Evolutionary conservation across 495 filamentous ascomycete genomes (phyloP).

Genomic region (Penicillium bovifimosum): DNA sequence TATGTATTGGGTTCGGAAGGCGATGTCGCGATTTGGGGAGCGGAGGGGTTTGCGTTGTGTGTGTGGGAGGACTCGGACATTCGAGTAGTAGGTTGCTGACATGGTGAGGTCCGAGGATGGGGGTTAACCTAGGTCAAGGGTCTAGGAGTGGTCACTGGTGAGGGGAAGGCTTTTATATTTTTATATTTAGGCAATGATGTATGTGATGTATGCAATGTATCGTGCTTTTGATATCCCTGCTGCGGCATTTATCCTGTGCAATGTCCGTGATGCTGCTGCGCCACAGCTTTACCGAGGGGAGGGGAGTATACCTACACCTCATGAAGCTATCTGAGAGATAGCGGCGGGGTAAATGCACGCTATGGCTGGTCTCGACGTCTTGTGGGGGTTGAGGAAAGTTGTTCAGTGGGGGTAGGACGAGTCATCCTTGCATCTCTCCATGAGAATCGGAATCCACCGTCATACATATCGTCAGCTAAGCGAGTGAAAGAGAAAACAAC

Average conservation of each 20-base stretch:
- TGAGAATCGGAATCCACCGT: too few relatives aligned
- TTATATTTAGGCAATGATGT: neutral
- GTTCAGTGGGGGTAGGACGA: too few relatives aligned
- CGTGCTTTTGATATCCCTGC: neutral
- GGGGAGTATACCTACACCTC: neutral
- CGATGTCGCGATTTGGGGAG: conserved; percentile 20
- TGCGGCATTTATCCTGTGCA: neutral
- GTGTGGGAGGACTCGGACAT: conserved; percentile 11
- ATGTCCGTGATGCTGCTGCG: conserved; percentile 6
- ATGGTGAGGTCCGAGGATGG: neutral
- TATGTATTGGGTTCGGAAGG: conserved; percentile 22
- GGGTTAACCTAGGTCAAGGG: neutral
- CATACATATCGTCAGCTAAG: too few relatives aligned
- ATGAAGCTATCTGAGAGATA: neutral
- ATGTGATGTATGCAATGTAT: neutral
- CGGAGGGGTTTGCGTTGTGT: conserved; percentile 14
- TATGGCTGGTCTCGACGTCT: neutral
- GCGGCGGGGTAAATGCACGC: neutral
- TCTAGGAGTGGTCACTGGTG: neutral
- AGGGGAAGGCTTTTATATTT: neutral
- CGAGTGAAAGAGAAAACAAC: neutral
- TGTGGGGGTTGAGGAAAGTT: too few relatives aligned
- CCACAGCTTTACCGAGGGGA: conserved; percentile 2
- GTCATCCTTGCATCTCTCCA: too few relatives aligned
- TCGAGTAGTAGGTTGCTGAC: conserved; percentile 17